Base-by-base conservation (phyloP, 2,329 filamentous ascomycete species). In the Penicillium olsonii region DNA sequence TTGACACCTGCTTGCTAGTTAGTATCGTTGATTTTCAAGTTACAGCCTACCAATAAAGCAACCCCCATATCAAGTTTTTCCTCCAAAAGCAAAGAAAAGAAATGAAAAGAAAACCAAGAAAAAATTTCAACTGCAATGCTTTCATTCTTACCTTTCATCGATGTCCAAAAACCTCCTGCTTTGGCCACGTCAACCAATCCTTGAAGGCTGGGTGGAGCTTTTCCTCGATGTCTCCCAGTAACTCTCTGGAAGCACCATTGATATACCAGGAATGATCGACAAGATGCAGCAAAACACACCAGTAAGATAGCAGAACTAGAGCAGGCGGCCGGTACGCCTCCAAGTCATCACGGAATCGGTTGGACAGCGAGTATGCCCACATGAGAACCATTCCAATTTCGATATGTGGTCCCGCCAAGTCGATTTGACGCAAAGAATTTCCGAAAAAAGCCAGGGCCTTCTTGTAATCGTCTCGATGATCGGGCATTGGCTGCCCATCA, bases 181-280 rank as follows among this genome's bases (percentile, higher is more conserved):
- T 59, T 18, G 57, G 57, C 57, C 57, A 60, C 14, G 22, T 33
- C 7, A 60, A 29, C 57, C 57, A 60, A 15, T 54, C 50, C 14
- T 15, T 45, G 33, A 48, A 59, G 14, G 26, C 43, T 8, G 52
- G 52, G 12, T 56, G 40, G 7, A 57, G 47, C 17, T 55, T 44
- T 1, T 17, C 39, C 34, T 59, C 57, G 42, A 60, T 57, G 39
- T 60, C 57, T 10, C 49, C 33, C 7, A 60, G 15, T 12, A 60
- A 15, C 19, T 57, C 52, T 19, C 37, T 24, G 1, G 38, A 51
- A 17, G 54, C 41, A 3, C 38, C 50, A 39, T 48, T 50, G 14
- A 57, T 45, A 22, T 49, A 57, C 57, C 57, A 60, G 14, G 39
- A 33, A 39, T 55, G 24, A 5, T 60, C 51, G 15, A 59, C 17